A percentile compares a stretch with the other conserved stretches of the same genome.
phyloP scores from a whole-genome alignment of 352 stramenopile genomes.

The Blastocystis sp. region DNA sequence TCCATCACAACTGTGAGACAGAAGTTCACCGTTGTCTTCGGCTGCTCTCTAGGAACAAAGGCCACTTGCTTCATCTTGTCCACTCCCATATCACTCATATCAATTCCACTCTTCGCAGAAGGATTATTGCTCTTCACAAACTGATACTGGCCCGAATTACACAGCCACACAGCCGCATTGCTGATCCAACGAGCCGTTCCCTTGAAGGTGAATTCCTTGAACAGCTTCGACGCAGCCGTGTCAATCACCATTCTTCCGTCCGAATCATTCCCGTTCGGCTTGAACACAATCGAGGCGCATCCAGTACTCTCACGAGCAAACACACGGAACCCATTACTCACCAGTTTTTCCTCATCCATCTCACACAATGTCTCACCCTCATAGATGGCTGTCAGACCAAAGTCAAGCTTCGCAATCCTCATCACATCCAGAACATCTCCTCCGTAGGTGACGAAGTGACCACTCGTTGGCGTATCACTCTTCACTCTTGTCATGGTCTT shows the following conservation, averaged over 20 bases:
- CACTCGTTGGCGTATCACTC: too few species aligned
- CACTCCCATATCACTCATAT: slow-evolving; percentile 12
- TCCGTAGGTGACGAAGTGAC: too few species aligned
- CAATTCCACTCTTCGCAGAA: background rate
- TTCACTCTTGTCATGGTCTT: slow-evolving; percentile 47
- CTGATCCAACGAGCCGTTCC: too few species aligned
- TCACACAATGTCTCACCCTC: slow-evolving; percentile 21
- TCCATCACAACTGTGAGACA: slow-evolving; percentile 17
- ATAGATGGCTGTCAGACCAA: background rate
- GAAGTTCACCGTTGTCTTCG: background rate
- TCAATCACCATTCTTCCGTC: slow-evolving; percentile 51
- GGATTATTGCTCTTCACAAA: background rate
- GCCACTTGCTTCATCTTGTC: slow-evolving; percentile 6
- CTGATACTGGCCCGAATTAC: slow-evolving; percentile 17
- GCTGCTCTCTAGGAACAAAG: too few species aligned
- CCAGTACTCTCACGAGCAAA: too few species aligned
- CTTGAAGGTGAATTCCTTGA: too few species aligned
- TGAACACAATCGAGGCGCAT: too few species aligned
- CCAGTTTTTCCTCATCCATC: slow-evolving; percentile 28
- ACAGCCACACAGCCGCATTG: too few species aligned
- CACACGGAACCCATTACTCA: slow-evolving; percentile 37
- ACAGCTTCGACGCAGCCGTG: too few species aligned
- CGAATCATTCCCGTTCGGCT: background rate
- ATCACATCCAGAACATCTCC: too few species aligned
- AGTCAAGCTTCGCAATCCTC: background rate